A percentile compares a stretch with the other conserved stretches of the same genome.
Evolutionary conservation across 2,329 filamentous ascomycete genomes (phyloP).

Genomic region (Colletotrichum euphorbiae): DNA sequence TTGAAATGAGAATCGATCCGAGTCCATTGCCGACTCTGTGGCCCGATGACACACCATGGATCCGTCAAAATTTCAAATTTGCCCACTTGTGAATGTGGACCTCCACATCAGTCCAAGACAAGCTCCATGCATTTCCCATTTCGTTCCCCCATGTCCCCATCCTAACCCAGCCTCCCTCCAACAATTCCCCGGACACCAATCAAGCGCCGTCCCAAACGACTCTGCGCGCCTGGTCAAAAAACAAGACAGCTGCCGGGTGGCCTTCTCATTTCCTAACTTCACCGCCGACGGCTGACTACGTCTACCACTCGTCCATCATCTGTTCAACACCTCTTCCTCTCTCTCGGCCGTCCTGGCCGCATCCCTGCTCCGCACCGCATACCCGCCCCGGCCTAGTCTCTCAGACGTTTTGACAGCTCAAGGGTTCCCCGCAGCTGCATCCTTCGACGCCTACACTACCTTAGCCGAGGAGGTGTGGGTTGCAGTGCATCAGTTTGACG

Average conservation of each 20-base stretch:
- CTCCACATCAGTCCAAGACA: conserved; percentile 26
- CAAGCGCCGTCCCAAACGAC: conserved; percentile 6
- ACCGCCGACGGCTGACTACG: conserved; percentile 12
- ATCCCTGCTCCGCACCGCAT: conserved; percentile 9
- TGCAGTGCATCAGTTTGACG: conserved; percentile 29
- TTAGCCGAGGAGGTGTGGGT: conserved; percentile 4
- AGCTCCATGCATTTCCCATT: not conserved
- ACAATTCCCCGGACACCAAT: conserved; percentile 10
- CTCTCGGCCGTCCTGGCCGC: not conserved
- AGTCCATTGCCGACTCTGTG: conserved; percentile 29
- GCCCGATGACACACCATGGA: conserved; percentile 5
- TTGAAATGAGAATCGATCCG: conserved; percentile 14
- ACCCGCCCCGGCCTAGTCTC: conserved; percentile 6
- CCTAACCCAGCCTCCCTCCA: not conserved
- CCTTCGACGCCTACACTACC: not conserved
- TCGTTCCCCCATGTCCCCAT: not conserved
- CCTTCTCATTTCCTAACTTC: not conserved
- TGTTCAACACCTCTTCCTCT: not conserved
- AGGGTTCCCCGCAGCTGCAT: conserved; percentile 36
- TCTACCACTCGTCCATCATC: not conserved
- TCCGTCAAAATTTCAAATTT: too few relatives aligned
- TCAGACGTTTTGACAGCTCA: conserved; percentile 20
- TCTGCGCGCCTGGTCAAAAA: conserved; percentile 3
- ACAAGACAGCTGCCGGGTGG: not conserved
- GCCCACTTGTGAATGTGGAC: too few relatives aligned